Evolutionary conservation across 2,329 filamentous ascomycete genomes (phyloP), one percentile per base, ranked within the genome.

Genomic region (Penicillium sp.): DNA sequence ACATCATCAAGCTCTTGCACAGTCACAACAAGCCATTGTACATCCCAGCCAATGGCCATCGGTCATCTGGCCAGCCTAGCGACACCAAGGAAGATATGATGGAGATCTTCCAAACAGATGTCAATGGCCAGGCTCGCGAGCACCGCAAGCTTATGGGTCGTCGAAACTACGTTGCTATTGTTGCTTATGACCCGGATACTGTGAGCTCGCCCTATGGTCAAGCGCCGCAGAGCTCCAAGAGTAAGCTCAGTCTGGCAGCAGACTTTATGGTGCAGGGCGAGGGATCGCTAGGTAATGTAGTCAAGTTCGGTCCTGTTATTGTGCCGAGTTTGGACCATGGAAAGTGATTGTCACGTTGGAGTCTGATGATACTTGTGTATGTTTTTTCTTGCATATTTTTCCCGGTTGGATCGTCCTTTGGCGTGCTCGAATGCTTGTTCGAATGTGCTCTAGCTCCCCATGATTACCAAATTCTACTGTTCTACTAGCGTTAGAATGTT

Each of bases 61-160:
- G 85, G 60, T 83, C 79, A 56, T 86, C 91, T 53, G 84, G 85
- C 8, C 67, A 73, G 61, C 87, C 89, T 1, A 88, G 87, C 1
- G 94, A 99, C 72, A 99, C 94, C 44, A 97, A 99, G 75, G 94
- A 99, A 74, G 94, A 99, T 76, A 99, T 99, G 94, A 96, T 99
- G 90, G 94, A 99, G 79, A 95, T 99, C 63, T 99, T 99, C 83
- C 91, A 94, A 67, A 90, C 88, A 7, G 94, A 99, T 66, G 91
- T 94, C 14, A 91, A 88, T 50, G 93, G 94, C n/a, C 80, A 85
- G 34, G 81, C 86, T 0, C 83, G 92, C 44, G 93, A 97, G 73
- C 81, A 92, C 69, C 92, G 92, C 77, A 90, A 93, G 68, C 83
- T 99, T 48, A 99, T 99, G 92, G 91, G 89, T 1, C 82, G 93